phyloP scores from a whole-genome alignment of 2,329 filamentous ascomycete genomes.

The Ophiostoma montium region DNA sequence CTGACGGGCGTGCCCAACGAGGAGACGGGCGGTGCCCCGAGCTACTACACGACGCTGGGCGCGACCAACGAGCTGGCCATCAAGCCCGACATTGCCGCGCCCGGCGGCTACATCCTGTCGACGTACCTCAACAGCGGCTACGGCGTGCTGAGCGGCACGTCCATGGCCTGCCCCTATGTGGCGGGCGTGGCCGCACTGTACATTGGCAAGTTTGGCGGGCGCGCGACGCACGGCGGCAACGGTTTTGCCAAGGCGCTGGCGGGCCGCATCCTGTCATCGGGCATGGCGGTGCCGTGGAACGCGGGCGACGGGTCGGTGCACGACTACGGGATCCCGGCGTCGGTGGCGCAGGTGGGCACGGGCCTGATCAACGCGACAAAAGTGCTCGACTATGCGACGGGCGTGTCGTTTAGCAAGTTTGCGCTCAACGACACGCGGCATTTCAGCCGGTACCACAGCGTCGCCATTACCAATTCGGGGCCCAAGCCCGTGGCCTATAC shows the following conservation, averaged over 20 bases:
- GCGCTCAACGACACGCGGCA: constrained; percentile 31
- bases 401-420: constrained; percentile 24
- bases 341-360: constrained; percentile 21
- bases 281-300: constrained; percentile 18
- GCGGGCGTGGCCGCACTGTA: constrained; percentile 38
- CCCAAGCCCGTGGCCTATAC: constrained; percentile 22
- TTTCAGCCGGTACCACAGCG: constrained; percentile 19
- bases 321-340: constrained; percentile 16
- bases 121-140: constrained; percentile 34
- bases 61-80: constrained; percentile 31
- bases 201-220: constrained; percentile 21
- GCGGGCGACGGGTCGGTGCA: constrained; percentile 8
- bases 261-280: constrained; percentile 22
- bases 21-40: constrained; percentile 29
- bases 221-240: constrained; percentile 19
- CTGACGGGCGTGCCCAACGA: constrained; percentile 21
- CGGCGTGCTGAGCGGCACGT: constrained; percentile 37
- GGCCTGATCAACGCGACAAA: constrained; percentile 29
- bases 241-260: constrained; percentile 19
- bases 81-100: constrained; percentile 33
- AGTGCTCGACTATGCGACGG: constrained; percentile 24
- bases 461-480: constrained; percentile 25
- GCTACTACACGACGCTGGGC: constrained; percentile 29
- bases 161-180: constrained; percentile 35
- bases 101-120: constrained; percentile 36